Base-by-base conservation (phyloP, 2,329 filamentous ascomycete species). In the Xylaria sp. region DNA sequence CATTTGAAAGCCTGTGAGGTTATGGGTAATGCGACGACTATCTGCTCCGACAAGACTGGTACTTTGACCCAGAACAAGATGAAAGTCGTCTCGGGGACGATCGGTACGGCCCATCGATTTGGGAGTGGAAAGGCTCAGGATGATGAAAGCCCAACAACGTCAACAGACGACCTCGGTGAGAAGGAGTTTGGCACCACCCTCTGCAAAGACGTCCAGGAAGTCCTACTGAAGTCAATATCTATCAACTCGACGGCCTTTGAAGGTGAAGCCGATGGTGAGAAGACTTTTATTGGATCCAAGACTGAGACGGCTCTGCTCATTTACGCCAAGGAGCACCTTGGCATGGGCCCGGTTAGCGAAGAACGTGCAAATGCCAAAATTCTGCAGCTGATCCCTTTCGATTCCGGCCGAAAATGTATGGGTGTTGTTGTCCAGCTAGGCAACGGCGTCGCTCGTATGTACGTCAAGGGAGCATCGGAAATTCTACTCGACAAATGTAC, bases 1-100 rank as follows among this genome's bases (percentile, higher is more conserved):
- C 86, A 91, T 52, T 78, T 92, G 52, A 88, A 89, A 65, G 87
- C 89, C 19, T 91, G 89, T 64, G 89, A 91, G 70, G 90, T 90
- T 42, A 91, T 91, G 88, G 89, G 89, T 48, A 91, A 90, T 65
- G 88, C 88, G 6, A 89, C 87, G 1, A 85, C 83, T 0, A 87
- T 88, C 46, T 88, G 85, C 71, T 87, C 84, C 0, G 85, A 88
- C 73, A 88, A 88, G 72, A 88, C 85, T 0, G 85, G 85, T 43
- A 88, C 85, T 4, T 71, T 88, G 45, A 88, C 85, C 0, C 84
- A 87, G 66, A 87, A 87, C 68, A 86, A 86, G 70, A 88, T 88
- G 85, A 83, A 83, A 54, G 82, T 88, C 13, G 84, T 88, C 26
- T 78, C 84, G 2, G 84, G 80, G 46, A 82, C 81, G 1, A 69